Base-by-base conservation (phyloP, 2,329 filamentous ascomycete species). In the Westerdykella sp. region DNA sequence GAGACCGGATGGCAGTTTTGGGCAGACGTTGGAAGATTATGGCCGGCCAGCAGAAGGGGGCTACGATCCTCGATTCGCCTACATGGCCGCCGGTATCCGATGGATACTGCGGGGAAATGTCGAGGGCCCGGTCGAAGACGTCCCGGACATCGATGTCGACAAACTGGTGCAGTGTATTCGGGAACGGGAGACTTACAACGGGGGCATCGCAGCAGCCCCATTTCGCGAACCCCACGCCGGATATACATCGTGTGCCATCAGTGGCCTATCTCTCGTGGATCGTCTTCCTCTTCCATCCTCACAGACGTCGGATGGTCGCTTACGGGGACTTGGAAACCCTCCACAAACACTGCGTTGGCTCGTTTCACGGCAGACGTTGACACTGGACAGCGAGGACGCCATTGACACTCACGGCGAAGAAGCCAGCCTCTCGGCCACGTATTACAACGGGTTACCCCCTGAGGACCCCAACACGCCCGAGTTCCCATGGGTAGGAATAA, bases 161-260 rank as follows among this genome's bases (percentile, higher is more conserved):
- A 73, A 69, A 6, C 73, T 95, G 50, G 76, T 87, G 21, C 66
- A 69, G 12, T 87, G 93, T 66, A 83, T 97, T 46, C 73, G 80
- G 42, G 70, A 71, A 34, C 83, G 84, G 16, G 70, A 75, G 81
- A 83, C 83, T 1, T 94, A 90, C 60, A 89, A 95, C 54, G 87
- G 88, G 4, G 90, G 90, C 5, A 81, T 95, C 49, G 83, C 83
- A 2, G 87, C 94, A 63, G 81, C 79, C 30, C 81, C 83, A 0
- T 81, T 81, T 47, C 83, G 89, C 46, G 90, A 96, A 69, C 84
- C 88, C 28, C 89, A 96, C 59, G 85, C 87, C 54, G 93, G 93
- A 15, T 91, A 95, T 65, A 89, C 87, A 9, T 96, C 90, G 71
- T 96, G 89, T 66, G 89, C 84, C 6, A 77, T 96, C 42, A 82